Evolutionary conservation across 2,329 filamentous ascomycete genomes (phyloP).

Genomic region (Scedosporium minutisporum): DNA sequence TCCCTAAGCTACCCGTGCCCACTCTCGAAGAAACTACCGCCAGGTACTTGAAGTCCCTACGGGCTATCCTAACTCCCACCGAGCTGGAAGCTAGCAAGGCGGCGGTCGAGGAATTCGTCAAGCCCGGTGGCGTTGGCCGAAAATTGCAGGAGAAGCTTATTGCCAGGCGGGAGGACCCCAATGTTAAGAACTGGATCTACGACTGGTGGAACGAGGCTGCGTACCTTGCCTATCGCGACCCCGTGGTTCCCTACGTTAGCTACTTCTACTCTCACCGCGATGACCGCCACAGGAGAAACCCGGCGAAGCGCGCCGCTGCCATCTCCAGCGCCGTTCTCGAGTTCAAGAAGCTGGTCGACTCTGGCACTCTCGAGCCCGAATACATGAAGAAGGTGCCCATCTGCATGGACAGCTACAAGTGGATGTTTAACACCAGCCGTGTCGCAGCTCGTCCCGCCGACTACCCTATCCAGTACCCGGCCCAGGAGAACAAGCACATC

Average conservation of each 20-base stretch:
- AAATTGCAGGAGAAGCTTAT: constrained; percentile 81
- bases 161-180: constrained; percentile 68
- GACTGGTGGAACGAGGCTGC: constrained; percentile 98
- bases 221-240: constrained; percentile 88
- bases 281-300: constrained; percentile 77
- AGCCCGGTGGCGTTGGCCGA: constrained; percentile 73
- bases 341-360: constrained; percentile 90
- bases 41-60: constrained; percentile 71
- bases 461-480: constrained; percentile 70
- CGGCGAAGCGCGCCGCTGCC: constrained; percentile 85
- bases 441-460: constrained; percentile 76
- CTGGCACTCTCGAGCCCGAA: constrained; percentile 78
- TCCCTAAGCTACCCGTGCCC: constrained; percentile 69
- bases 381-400: constrained; percentile 98
- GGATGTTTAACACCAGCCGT: constrained; percentile 95
- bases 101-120: constrained; percentile 80
- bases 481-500: constrained; percentile 73
- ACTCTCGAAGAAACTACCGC: constrained; percentile 73
- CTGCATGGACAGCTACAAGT: constrained; percentile 97
- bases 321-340: constrained; percentile 77
- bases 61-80: constrained; percentile 58
- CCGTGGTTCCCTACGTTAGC: constrained; percentile 93
- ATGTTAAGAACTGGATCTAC: constrained; percentile 84
- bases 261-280: constrained; percentile 99
- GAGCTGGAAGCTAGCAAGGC: constrained; percentile 68